These are phyloP conservation scores for Lablab purpureus DNA, from an alignment of 306 rosid genomes.

Conservation along the genomic window DNA sequence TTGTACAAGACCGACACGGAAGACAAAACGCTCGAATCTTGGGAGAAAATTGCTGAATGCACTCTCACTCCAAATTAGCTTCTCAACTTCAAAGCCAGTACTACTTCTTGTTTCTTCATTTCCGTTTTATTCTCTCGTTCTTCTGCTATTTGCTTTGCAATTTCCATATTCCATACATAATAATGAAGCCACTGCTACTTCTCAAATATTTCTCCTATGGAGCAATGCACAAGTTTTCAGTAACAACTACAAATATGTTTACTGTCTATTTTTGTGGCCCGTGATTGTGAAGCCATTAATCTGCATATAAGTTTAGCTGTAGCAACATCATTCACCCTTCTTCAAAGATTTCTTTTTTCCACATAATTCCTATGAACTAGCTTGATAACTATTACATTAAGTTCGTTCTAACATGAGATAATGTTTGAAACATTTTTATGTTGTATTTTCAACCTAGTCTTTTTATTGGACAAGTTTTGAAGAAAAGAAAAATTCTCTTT, in stretches of 20 bases:
- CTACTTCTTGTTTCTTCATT: too few relatives aligned
- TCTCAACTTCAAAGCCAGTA: too few relatives aligned
- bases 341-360: too few relatives aligned
- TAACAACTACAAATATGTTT: background rate
- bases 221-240: too few relatives aligned
- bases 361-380: too few relatives aligned
- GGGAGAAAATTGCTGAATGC: constrained; percentile 86
- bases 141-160: background rate
- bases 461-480: too few relatives aligned
- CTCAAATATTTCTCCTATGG: too few relatives aligned
- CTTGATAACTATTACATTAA: background rate
- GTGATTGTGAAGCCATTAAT: background rate
- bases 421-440: background rate
- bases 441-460: background rate
- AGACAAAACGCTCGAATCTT: constrained; percentile 77
- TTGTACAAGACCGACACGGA: constrained; percentile 79
- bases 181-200: background rate
- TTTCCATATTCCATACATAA: background rate
- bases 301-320: background rate
- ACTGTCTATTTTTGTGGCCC: background rate
- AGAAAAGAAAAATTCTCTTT: too few relatives aligned
- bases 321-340: too few relatives aligned
- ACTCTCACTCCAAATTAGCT: constrained; percentile 59
- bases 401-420: background rate
- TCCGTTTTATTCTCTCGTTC: background rate